A percentile compares a stretch with the other conserved stretches of the same genome.
These are phyloP conservation scores for Eutrema heterophyllum DNA, from an alignment of 345 rosid species.

Conservation along the genomic window DNA sequence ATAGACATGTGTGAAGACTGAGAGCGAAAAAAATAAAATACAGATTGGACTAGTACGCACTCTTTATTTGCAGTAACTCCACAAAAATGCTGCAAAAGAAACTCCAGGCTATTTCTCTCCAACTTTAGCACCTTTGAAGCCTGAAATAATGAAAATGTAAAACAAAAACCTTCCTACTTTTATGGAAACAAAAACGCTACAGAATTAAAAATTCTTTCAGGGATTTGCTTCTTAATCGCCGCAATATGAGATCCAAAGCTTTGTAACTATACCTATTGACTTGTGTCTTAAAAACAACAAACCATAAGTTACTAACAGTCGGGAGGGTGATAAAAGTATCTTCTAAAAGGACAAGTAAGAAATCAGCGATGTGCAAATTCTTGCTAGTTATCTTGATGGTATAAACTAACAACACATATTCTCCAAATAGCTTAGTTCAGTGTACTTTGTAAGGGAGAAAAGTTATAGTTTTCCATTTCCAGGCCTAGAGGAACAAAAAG, in stretches of 20 bases:
- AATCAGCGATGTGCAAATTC: background rate
- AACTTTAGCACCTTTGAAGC: conserved; percentile 85
- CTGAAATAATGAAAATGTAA: conserved; percentile 34
- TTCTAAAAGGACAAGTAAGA: background rate
- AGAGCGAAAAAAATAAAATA: background rate
- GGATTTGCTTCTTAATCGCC: background rate
- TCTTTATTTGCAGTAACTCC: conserved; percentile 91
- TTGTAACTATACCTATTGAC: background rate
- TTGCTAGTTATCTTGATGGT: background rate
- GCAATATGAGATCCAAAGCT: conserved; percentile 7
- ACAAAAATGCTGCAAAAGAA: conserved; percentile 77
- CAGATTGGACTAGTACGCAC: conserved; percentile 41
- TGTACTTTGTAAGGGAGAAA: background rate
- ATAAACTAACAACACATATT: background rate
- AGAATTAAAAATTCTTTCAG: background rate
- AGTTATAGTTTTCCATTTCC: background rate
- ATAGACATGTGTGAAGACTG: background rate
- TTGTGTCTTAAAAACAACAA: background rate
- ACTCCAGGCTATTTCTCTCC: conserved; percentile 93
- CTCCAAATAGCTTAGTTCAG: background rate
- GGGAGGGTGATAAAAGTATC: background rate
- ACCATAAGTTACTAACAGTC: background rate
- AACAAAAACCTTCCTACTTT: background rate
- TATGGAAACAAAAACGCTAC: background rate
- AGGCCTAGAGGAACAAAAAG: background rate